Conservation (phyloP, 148 eudicot species). For the Fagopyrum tataricum region DNA sequence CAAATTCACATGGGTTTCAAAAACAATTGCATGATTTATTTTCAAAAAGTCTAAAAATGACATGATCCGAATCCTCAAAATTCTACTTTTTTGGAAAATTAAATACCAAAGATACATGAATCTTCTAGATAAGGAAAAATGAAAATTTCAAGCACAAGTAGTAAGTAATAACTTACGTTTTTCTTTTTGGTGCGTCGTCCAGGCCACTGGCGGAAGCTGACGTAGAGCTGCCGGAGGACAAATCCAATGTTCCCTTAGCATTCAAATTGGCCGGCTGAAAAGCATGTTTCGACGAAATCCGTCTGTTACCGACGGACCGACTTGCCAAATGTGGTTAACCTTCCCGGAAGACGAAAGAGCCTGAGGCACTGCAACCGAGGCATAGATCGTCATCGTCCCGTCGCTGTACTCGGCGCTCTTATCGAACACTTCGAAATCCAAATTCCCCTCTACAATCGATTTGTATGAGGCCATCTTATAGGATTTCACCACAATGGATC, state of each 20-base stretch:
- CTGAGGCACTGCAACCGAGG: slow-evolving; percentile 33
- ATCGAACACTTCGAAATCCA: slow-evolving; percentile 32
- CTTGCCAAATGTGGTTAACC: slow-evolving; percentile 75
- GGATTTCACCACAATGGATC: slow-evolving; percentile 39
- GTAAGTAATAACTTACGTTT: no score
- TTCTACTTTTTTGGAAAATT: background rate
- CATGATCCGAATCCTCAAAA: background rate
- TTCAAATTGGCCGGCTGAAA: slow-evolving; percentile 43
- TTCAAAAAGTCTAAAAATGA: background rate
- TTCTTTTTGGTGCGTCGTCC: slow-evolving; percentile 30
- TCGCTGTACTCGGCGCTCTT: slow-evolving; percentile 32
- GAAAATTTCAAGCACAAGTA: no score
- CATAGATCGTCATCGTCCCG: slow-evolving; percentile 36
- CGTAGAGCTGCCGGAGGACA: slow-evolving; percentile 18
- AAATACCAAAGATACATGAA: no score
- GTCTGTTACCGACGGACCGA: slow-evolving; percentile 31
- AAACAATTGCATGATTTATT: background rate
- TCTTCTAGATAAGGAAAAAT: no score
- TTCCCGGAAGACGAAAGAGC: slow-evolving; percentile 15
- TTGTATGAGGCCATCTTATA: slow-evolving; percentile 35
- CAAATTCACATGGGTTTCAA: no score
- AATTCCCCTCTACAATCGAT: slow-evolving; percentile 14
- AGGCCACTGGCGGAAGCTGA: slow-evolving; percentile 12
- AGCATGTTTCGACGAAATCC: slow-evolving; percentile 42
- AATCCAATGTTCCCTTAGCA: slow-evolving; percentile 45